Conservation (phyloP, 2,329 filamentous ascomycete genomes). For the Ascochyta koolunga region DNA sequence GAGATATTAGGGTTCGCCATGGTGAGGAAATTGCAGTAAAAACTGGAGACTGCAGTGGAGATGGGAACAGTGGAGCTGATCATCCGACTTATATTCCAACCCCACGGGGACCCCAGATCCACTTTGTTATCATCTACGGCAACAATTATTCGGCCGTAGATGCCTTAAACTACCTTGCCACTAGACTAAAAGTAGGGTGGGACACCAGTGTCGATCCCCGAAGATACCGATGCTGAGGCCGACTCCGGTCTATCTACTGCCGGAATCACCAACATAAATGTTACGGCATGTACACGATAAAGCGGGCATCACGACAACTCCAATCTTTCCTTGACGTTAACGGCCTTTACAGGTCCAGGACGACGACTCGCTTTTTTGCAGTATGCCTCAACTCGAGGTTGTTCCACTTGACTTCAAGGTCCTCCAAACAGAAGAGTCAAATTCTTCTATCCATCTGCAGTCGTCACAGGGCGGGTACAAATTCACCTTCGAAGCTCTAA, state of each 20-base stretch:
- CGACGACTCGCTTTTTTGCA: slow-evolving; percentile 10
- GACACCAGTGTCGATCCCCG: background rate
- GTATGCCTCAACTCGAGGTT: slow-evolving; percentile 59
- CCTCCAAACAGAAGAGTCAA: slow-evolving; percentile 23
- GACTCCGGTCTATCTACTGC: background rate
- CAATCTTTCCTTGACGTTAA: background rate
- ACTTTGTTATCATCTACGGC: slow-evolving; percentile 9
- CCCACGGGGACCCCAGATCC: slow-evolving; percentile 37
- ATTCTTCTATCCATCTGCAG: slow-evolving; percentile 49
- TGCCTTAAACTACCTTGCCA: background rate
- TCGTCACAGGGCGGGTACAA: slow-evolving; percentile 54
- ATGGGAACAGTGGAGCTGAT: slow-evolving; percentile 14
- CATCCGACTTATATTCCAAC: slow-evolving; percentile 20
- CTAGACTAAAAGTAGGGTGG: background rate
- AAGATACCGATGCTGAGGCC: slow-evolving; percentile 1
- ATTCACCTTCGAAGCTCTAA: slow-evolving; percentile 69
- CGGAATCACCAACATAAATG: background rate
- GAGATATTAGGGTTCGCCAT: slow-evolving; percentile 26
- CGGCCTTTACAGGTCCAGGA: background rate
- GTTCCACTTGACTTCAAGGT: slow-evolving; percentile 47
- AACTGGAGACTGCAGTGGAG: slow-evolving; percentile 9
- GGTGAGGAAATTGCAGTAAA: slow-evolving; percentile 1
- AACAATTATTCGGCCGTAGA: slow-evolving; percentile 28
- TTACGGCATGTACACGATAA: background rate
- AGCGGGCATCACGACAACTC: background rate